Evolutionary conservation across 139 green algal genomes (phyloP), one percentile per base, ranked within the genome.

Genomic region (Deuterostichococcus epilithicus): DNA sequence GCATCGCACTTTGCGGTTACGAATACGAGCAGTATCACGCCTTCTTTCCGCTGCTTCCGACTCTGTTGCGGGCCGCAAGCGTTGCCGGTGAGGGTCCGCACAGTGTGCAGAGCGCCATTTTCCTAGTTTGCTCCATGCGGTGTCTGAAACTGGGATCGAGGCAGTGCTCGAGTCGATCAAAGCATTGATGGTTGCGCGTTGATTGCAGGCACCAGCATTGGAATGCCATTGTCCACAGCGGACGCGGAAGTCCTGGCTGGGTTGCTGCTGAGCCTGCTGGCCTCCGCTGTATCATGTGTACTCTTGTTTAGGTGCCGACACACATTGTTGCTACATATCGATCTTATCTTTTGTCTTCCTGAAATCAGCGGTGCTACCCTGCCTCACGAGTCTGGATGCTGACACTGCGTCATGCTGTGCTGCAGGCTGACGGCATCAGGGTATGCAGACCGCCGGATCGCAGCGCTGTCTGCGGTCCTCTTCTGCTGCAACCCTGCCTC

Each of bases 1-100:
- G 89, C 20, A 90, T 97, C 26, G 88, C 92, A 0, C 33, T 74
- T 1, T 90, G 86, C 39, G 94, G 94, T 18, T 98, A 98, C 77
- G 88, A 93, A 76, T 96, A 91, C 42, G 94, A 98, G 77, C 91
- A 97, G 73, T 91, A 86, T 38, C 89, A 92, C 37, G 94, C 94
- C 5, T 98, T 98, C 84, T 97, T 97, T 47, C 94, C 94, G 0
- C 44, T 89, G 1, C 37, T 97, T 10, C 92, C 94, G 8, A 28
- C 10, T 25, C 52, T 63, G 13, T 28, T 63, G 20, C 52, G 52
- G 52, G 18, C 28, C 13, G 3, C 20, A 13, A 63, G 52, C 8
- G 8, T 63, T 20, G 28, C 3, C 52, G 52, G 52, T 63, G 52
- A 13, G 18, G 8, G 13, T 23, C 42, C 13, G 42, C 8, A 52